A percentile compares a stretch with the other conserved stretches of the same genome.
These are phyloP conservation scores for Cyclostephanos tholiformis DNA, from an alignment of 108 stramenopile species.

Conservation along the genomic window DNA sequence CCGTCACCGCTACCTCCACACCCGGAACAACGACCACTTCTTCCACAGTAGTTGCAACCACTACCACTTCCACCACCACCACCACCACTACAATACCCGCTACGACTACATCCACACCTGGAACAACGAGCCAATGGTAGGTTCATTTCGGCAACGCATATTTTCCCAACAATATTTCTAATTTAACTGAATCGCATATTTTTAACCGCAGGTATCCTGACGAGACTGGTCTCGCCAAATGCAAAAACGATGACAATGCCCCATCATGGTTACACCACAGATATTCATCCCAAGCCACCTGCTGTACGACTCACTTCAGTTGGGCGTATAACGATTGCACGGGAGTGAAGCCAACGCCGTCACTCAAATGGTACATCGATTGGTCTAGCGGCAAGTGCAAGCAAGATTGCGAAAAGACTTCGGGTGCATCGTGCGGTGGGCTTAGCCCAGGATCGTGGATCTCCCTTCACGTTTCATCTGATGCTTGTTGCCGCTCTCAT, in stretches of 20 bases:
- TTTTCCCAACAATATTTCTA: background rate
- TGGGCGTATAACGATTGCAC: slow-evolving; percentile 28
- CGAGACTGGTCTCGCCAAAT: slow-evolving; percentile 10
- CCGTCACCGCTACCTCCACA: background rate
- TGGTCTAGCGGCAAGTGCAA: slow-evolving; percentile 44
- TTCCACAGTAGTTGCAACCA: background rate
- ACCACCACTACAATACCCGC: slow-evolving; percentile 4
- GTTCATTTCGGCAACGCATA: background rate
- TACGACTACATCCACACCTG: background rate
- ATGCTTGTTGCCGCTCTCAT: slow-evolving; percentile 35
- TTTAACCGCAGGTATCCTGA: slow-evolving; percentile 31
- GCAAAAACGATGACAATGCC: slow-evolving; percentile 33
- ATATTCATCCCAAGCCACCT: slow-evolving; percentile 17
- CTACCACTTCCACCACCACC: slow-evolving; percentile 7
- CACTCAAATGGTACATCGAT: slow-evolving; percentile 35
- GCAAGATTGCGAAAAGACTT: slow-evolving; percentile 33
- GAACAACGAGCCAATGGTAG: slow-evolving; percentile 15
- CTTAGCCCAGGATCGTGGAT: slow-evolving; percentile 33
- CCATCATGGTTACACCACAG: slow-evolving; percentile 29
- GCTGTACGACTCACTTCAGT: slow-evolving; percentile 42
- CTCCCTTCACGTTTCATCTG: slow-evolving; percentile 15
- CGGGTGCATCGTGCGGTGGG: slow-evolving; percentile 44
- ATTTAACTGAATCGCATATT: background rate
- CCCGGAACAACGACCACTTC: slow-evolving; percentile 8
- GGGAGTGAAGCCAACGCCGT: slow-evolving; percentile 15